Base-by-base conservation (phyloP, 2,329 filamentous ascomycete species). In the Scytalidium sp. region DNA sequence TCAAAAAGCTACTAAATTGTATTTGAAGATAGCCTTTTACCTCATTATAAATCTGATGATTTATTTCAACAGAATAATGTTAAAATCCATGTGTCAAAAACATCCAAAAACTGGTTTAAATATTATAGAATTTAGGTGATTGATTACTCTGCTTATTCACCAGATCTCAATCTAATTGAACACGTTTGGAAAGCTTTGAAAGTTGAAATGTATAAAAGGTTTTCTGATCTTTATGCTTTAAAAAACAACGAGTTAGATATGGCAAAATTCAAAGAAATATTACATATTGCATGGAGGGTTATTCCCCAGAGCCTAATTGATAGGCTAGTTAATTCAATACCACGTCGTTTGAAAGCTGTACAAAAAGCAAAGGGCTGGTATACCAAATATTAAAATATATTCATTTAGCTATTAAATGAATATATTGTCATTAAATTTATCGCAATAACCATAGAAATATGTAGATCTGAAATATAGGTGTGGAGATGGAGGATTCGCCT, bases 81-180 rank as follows among this genome's bases (percentile, higher is more conserved):
- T 8, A 44, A 27, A 27, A 44, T 44, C 19, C 20, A 44, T 27
- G 19, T 27, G n/a, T 44, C 19, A 23, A 44, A 17, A 27, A 3
- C n/a, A n/a, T 8, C 20, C 8, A 23, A 44, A 25, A 17, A 23
- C 5, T 44, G n/a, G 21, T 27, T 44, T 27, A 21, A 44, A 27
- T 5, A 27, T n/a, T 17, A 44, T 27, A 27, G 20, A 44, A 44
- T 44, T 23, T 44, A 27, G 19, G 42, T 44, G 15, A 44, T 44
- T 44, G 20, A 44, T 44, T 44, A 27, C 9, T 25, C 20, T 19
- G 22, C 20, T 27, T 44, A 44, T 44, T 23, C 20, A 8, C n/a
- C 17, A 45, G 22, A 45, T 29, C 23, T 45, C 19, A 45, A 45
- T 25, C n/a, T 32, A 45, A 45, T 45, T 45, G 17, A 45, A n/a